Evolutionary conservation across 2,329 filamentous ascomycete genomes (phyloP).

Genomic region (Dactylonectria estremocensis): DNA sequence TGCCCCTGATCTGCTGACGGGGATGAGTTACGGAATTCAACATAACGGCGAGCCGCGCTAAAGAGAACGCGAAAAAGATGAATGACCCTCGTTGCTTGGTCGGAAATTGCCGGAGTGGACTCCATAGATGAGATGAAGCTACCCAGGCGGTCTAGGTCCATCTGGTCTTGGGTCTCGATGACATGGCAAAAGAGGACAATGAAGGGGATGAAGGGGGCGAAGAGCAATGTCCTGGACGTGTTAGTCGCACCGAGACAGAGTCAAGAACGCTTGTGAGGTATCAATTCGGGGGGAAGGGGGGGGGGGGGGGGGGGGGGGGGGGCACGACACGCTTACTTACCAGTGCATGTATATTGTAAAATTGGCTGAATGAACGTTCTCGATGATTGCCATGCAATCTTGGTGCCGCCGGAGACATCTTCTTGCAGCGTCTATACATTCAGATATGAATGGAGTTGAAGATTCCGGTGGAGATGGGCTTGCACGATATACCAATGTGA

Average conservation of each 20-base stretch:
- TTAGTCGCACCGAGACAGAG: neutral
- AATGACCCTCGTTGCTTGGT: slow-evolving; percentile 10
- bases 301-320: too few species aligned
- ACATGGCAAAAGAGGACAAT: slow-evolving; percentile 22
- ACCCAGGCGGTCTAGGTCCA: slow-evolving; percentile 12
- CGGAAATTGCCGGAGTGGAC: slow-evolving; percentile 6
- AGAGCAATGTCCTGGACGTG: slow-evolving; percentile 2
- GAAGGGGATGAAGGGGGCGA: slow-evolving; percentile 13
- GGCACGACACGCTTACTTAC: neutral
- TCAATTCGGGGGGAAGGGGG: too few species aligned
- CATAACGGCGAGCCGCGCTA: neutral
- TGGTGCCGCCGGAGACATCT: neutral
- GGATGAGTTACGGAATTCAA: neutral
- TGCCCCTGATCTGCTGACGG: neutral
- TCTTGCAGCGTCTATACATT: slow-evolving; percentile 18
- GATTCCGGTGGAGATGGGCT: slow-evolving; percentile 1
- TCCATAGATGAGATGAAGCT: slow-evolving; percentile 10
- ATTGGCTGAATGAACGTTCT: neutral
- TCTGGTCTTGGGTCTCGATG: slow-evolving; percentile 15
- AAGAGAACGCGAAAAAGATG: slow-evolving; percentile 16
- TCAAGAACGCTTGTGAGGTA: neutral
- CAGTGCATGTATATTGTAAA: slow-evolving; percentile 10
- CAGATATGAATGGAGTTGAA: slow-evolving; percentile 1
- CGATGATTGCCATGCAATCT: slow-evolving; percentile 5
- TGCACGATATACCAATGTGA: slow-evolving; percentile 28